Percentiles rank a stretch among this genome's conserved stretches.
These are phyloP conservation scores for Dryas integrifolia DNA, from an alignment of 331 rosid species.

Conservation along the genomic window DNA sequence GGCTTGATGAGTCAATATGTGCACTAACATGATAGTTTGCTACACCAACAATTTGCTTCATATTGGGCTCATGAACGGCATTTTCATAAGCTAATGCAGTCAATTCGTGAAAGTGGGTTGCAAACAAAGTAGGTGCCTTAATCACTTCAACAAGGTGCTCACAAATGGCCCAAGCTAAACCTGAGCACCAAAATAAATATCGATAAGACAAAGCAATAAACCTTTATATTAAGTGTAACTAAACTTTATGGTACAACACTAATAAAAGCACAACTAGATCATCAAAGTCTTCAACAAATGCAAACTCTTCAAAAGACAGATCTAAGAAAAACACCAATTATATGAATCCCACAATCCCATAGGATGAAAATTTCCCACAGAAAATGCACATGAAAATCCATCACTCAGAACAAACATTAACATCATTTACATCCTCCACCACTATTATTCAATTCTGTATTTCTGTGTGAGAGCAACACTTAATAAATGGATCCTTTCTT, in stretches of 20 bases:
- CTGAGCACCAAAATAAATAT: constrained; percentile 48
- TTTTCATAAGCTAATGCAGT: constrained; percentile 73
- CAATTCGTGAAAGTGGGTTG: constrained; percentile 97
- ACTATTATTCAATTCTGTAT: not conserved
- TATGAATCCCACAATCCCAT: not conserved
- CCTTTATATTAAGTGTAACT: not conserved
- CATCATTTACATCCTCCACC: not conserved
- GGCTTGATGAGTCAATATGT: constrained; percentile 83
- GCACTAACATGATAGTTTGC: constrained; percentile 95
- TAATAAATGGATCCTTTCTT: not conserved
- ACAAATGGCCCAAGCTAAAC: constrained; percentile 97
- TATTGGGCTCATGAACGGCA: constrained; percentile 34
- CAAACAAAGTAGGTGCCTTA: constrained; percentile 88
- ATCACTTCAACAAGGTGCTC: constrained; percentile 87
- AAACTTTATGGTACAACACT: not conserved
- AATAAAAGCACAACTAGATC: constrained; percentile 7
- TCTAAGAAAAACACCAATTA: not conserved
- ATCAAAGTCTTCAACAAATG: constrained; percentile 12
- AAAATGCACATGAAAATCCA: not conserved
- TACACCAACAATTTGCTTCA: constrained; percentile 67
- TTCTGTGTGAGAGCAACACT: not conserved
- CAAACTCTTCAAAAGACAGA: not conserved
- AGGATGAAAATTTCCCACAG: not conserved
- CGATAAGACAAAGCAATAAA: constrained; percentile 17
- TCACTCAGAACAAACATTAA: not conserved